These are phyloP conservation scores for Podospora anserina DNA, from an alignment of 495 filamentous ascomycete species.

Conservation along the genomic window DNA sequence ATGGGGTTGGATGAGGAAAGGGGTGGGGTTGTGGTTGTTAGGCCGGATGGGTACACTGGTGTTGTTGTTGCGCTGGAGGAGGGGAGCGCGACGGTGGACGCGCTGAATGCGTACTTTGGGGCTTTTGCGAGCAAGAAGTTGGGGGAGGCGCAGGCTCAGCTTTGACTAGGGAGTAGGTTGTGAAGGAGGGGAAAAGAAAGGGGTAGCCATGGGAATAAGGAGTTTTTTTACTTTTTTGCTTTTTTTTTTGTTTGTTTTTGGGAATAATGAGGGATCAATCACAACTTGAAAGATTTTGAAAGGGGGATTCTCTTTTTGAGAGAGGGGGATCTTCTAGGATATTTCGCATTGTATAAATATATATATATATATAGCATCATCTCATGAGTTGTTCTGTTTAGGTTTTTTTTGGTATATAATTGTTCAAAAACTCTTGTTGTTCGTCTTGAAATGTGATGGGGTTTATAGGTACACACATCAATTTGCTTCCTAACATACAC, in stretches of 20 bases:
- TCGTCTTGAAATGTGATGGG: not conserved
- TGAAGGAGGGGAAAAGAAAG: not conserved
- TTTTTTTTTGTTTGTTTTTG: not conserved
- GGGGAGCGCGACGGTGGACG: conserved; percentile 74
- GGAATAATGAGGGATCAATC: not conserved
- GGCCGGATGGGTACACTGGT: conserved; percentile 84
- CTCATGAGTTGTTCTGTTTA: not conserved
- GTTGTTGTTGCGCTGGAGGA: conserved; percentile 68
- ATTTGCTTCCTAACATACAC: too few species aligned
- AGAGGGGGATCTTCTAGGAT: not conserved
- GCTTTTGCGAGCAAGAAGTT: conserved; percentile 55
- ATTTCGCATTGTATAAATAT: not conserved
- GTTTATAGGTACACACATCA: not conserved
- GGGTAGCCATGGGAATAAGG: too few species aligned
- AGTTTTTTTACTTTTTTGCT: too few species aligned
- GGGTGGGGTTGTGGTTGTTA: conserved; percentile 75
- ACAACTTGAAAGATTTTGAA: not conserved
- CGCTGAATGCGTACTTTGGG: conserved; percentile 78
- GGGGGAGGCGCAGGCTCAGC: conserved; percentile 22
- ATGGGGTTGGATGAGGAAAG: conserved; percentile 71
- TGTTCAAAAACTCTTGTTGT: not conserved
- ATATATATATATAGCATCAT: not conserved
- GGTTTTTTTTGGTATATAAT: not conserved
- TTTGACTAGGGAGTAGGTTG: conserved; percentile 12
- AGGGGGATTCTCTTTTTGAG: not conserved